Base-by-base conservation (phyloP, 257 asterid genomes). In the Anisodus tanguticus region DNA sequence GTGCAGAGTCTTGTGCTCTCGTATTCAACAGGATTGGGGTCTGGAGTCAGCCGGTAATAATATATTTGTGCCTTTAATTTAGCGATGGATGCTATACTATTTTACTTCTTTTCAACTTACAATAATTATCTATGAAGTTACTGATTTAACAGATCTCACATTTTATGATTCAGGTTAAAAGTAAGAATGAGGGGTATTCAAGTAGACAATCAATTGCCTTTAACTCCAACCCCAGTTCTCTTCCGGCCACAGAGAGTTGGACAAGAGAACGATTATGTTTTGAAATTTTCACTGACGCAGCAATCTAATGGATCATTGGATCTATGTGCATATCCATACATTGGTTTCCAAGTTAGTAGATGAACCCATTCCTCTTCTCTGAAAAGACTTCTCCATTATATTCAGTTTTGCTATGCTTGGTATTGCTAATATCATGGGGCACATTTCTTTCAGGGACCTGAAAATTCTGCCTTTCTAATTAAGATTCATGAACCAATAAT, bases 161-260 rank as follows among this genome's bases (percentile, higher is more conserved):
- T 81, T 53, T 35, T 51, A 55, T 77, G 37, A 35, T 80, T 85
- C 91, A 97, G 99, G 94, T 88, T 93, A 49, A 97, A 97, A 91
- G 86, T 95, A 84, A 92, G 97, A 90, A 93, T 95, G 96, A 94
- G 91, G 70, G 95, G 95, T 59, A 90, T 97, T 86, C 99, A 97
- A 91, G 91, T 93, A 83, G 99, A 97, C 87, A 97, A 97, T 91
- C 99, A 97, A 86, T 85, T 97, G 91, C 99, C 98, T 85, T 90
- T 97, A 87, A 93, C 98, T 87, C 98, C 98, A 76, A 93, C 91
- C 94, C 99, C 99, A 26, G 99, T 97, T 88, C 98, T 97, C 80
- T 92, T 97, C 89, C 92, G 98, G 81, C 92, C 98, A 59, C 98
- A 97, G 86, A 91, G 97, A 87, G 85, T 90, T 83, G 99, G 93